Percentiles rank a stretch among this genome's conserved stretches.
Conservation (phyloP, 768 basidiomycete genomes). For the Coprinopsis strossmayeri region DNA sequence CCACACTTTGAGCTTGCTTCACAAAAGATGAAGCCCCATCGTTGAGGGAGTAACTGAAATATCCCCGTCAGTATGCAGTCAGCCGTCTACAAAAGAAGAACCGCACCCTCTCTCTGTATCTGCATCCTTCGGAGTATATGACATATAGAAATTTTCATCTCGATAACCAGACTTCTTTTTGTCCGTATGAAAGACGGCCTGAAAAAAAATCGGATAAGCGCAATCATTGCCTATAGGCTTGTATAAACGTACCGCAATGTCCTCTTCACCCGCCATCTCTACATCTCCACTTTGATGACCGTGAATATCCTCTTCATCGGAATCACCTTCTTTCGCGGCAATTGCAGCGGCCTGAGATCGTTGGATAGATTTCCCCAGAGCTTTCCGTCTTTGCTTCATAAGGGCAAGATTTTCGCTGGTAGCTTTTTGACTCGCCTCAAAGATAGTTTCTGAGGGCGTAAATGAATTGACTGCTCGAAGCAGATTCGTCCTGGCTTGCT, state of each 20-base stretch:
- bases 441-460: constrained; percentile 81
- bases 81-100: constrained; percentile 4
- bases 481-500: constrained; percentile 56
- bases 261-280: constrained; percentile 75
- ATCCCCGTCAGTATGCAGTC: not conserved
- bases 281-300: constrained; percentile 27
- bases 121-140: constrained; percentile 84
- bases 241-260: constrained; percentile 52
- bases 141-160: constrained; percentile 88
- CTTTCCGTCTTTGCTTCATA: constrained; percentile 86
- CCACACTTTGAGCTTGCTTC: constrained; percentile 71
- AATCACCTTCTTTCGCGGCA: constrained; percentile 23
- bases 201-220: not conserved
- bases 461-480: constrained; percentile 77
- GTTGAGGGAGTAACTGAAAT: constrained; percentile 71
- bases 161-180: constrained; percentile 50
- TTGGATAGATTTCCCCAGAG: constrained; percentile 58
- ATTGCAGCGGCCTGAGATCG: constrained; percentile 33
- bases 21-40: constrained; percentile 86
- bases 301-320: constrained; percentile 29
- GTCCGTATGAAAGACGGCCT: constrained; percentile 65
- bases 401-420: constrained; percentile 55
- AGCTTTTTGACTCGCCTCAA: constrained; percentile 80
- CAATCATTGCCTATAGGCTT: not conserved
- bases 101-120: constrained; percentile 83